These are phyloP conservation scores for Priceomyces fermenticarens DNA, from an alignment of 805 yeast genomes.

Conservation along the genomic window DNA sequence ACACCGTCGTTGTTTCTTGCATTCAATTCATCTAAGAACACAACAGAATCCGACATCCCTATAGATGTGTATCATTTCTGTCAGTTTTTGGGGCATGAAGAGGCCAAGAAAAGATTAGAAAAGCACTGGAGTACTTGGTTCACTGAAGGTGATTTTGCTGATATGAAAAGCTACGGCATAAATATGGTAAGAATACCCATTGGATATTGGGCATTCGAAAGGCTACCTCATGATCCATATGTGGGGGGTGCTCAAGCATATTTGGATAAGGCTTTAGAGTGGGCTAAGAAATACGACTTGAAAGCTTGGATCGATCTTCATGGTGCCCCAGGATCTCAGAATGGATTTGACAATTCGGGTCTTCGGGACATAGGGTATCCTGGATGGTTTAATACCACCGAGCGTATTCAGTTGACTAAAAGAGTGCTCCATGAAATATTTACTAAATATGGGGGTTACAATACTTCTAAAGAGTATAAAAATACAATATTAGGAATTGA, in stretches of 20 bases:
- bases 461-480: constrained; percentile 14
- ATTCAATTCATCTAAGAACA: constrained; percentile 24
- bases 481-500: constrained; percentile 40
- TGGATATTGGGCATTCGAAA: constrained; percentile 77
- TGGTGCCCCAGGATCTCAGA: constrained; percentile 82
- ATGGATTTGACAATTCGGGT: constrained; percentile 84
- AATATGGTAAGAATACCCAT: constrained; percentile 74
- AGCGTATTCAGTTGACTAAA: constrained; percentile 25
- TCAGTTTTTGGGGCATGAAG: constrained; percentile 44
- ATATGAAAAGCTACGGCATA: constrained; percentile 52
- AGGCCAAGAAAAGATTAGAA: constrained; percentile 40
- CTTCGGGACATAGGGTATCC: constrained; percentile 43
- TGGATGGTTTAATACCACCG: constrained; percentile 32
- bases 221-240: constrained; percentile 53
- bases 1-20: constrained; percentile 59
- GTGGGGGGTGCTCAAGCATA: constrained; percentile 65
- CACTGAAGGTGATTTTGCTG: constrained; percentile 54
- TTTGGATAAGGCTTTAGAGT: constrained; percentile 60
- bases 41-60: constrained; percentile 34
- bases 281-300: constrained; percentile 61
- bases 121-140: constrained; percentile 59
- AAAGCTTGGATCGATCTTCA: constrained; percentile 76
- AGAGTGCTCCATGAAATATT: constrained; percentile 32
- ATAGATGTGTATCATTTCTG: constrained; percentile 62
- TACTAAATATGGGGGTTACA: constrained; percentile 32